Percentiles rank a stretch among this genome's conserved stretches.
Conservation (phyloP, 2,329 filamentous ascomycete genomes). For the Colletotrichum godetiae region DNA sequence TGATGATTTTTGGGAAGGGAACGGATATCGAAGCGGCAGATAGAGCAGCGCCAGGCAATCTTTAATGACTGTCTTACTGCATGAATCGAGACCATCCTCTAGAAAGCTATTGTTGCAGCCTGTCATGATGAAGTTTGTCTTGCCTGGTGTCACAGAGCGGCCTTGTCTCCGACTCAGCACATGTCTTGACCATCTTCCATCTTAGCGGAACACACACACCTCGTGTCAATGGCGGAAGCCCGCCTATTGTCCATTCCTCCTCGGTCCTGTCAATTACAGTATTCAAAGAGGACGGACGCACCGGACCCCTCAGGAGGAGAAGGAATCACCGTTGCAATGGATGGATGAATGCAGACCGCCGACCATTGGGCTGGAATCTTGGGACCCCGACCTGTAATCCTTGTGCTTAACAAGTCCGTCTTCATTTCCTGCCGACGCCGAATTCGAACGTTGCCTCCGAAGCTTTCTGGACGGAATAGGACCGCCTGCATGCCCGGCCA, state of each 20-base stretch:
- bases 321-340: neutral
- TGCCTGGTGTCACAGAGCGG: neutral
- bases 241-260: neutral
- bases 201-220: neutral
- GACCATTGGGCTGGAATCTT: conserved; percentile 34
- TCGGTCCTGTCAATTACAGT: neutral
- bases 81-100: neutral
- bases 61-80: neutral
- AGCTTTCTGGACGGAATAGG: conserved; percentile 16
- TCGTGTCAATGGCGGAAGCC: neutral
- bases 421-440: conserved; percentile 20
- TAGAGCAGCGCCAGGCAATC: neutral
- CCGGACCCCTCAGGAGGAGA: neutral
- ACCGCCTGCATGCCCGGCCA: conserved; percentile 26
- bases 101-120: neutral
- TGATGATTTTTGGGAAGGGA: neutral
- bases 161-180: neutral
- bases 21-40: neutral
- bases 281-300: neutral
- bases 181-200: neutral
- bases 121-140: neutral
- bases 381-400: neutral
- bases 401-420: conserved; percentile 17
- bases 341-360: conserved; percentile 12
- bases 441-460: conserved; percentile 12